A percentile compares a stretch with the other conserved stretches of the same genome.
These are phyloP conservation scores for Acanthamoeba triangularis DNA, from an alignment of 208 protist genomes.

Conservation along the genomic window DNA sequence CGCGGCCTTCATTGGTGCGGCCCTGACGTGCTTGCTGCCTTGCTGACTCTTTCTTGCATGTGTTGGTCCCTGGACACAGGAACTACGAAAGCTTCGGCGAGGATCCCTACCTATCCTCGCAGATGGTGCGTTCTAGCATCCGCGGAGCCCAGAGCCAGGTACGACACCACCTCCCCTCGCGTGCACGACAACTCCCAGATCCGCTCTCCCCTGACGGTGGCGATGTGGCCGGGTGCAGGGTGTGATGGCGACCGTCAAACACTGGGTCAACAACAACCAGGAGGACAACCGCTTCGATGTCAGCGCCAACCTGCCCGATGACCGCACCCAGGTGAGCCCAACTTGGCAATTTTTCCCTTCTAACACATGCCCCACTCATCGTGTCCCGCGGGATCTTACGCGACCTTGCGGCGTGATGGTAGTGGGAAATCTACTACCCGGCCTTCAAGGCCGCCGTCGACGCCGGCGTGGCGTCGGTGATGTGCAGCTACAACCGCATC, in stretches of 20 bases:
- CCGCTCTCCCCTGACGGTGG: background rate
- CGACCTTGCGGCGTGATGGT: background rate
- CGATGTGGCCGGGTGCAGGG: background rate
- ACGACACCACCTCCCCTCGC: too few species aligned
- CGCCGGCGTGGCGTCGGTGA: slow-evolving; percentile 85
- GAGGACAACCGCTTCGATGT: slow-evolving; percentile 78
- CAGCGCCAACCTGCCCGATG: slow-evolving; percentile 36
- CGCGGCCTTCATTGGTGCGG: too few species aligned
- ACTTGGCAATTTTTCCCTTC: too few species aligned
- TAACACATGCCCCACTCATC: too few species aligned
- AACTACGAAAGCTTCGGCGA: slow-evolving; percentile 87
- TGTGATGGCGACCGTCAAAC: slow-evolving; percentile 78
- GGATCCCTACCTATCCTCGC: slow-evolving; percentile 83
- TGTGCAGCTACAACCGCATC: slow-evolving; percentile 90
- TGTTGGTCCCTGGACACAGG: slow-evolving; percentile 14
- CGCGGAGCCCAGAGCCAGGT: slow-evolving; percentile 82
- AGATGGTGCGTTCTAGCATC: slow-evolving; percentile 76
- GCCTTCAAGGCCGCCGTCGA: slow-evolving; percentile 86
- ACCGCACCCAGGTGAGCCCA: slow-evolving; percentile 20
- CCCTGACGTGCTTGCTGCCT: slow-evolving; percentile 7
- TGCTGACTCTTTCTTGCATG: too few species aligned
- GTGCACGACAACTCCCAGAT: too few species aligned
- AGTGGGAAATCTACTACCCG: slow-evolving; percentile 89
- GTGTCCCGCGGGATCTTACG: background rate
- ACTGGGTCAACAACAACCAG: slow-evolving; percentile 86